Evolutionary conservation across 352 stramenopile species (phyloP).

Genomic region (Pythium sp.): DNA sequence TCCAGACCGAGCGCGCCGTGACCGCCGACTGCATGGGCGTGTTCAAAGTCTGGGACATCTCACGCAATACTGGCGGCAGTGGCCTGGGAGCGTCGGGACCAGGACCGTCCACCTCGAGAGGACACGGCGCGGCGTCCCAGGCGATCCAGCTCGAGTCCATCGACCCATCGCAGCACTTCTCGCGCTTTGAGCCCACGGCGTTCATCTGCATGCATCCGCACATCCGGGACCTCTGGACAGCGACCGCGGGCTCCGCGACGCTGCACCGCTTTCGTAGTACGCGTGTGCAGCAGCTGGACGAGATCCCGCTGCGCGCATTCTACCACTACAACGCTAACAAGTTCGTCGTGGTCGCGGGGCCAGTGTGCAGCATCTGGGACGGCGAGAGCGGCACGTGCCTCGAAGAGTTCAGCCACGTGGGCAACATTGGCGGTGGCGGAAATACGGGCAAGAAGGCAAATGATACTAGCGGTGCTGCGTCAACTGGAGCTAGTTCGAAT

Average conservation of each 20-base stretch:
- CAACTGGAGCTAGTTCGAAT: not conserved
- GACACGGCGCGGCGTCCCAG: constrained; percentile 30
- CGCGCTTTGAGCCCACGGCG: constrained; percentile 46
- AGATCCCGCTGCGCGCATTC: constrained; percentile 67
- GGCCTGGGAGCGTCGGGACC: not conserved
- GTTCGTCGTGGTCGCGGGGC: constrained; percentile 60
- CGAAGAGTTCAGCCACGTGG: constrained; percentile 59
- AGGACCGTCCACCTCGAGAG: not conserved
- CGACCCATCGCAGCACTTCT: constrained; percentile 49
- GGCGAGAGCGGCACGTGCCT: constrained; percentile 47
- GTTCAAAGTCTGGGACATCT: constrained; percentile 88
- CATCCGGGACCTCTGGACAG: constrained; percentile 61
- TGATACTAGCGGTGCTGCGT: not conserved
- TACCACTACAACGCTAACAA: constrained; percentile 69
- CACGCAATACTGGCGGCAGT: constrained; percentile 27
- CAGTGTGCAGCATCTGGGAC: constrained; percentile 72
- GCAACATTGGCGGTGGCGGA: constrained; percentile 12
- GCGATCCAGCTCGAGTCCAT: constrained; percentile 67
- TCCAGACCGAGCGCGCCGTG: constrained; percentile 81
- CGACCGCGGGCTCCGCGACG: constrained; percentile 40
- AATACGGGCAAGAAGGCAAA: constrained; percentile 2
- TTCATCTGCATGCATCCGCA: constrained; percentile 57
- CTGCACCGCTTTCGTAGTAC: constrained; percentile 56
- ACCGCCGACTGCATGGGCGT: constrained; percentile 67
- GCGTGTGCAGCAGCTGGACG: constrained; percentile 65